Conservation (phyloP, 805 yeast genomes). For the Saccharomycopsis sp. region DNA sequence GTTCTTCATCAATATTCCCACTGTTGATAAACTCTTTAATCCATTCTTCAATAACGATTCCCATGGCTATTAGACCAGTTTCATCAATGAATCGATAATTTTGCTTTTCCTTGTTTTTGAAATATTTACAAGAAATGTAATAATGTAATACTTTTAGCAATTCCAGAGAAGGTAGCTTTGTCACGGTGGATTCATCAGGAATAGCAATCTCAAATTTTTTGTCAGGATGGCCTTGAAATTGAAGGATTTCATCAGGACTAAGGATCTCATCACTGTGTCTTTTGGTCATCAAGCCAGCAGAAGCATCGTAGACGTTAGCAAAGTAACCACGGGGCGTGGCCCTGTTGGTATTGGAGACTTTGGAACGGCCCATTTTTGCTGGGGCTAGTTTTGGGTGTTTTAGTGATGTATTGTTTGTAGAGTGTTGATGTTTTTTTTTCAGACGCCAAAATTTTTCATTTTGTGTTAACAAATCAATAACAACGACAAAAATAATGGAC, state of each 20-base stretch:
- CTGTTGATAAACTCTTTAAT: constrained; percentile 7
- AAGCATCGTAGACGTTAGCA: neutral
- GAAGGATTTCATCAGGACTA: constrained; percentile 12
- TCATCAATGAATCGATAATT: constrained; percentile 9
- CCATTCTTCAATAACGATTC: constrained; percentile 14
- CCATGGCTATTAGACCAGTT: constrained; percentile 16
- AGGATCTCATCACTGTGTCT: neutral
- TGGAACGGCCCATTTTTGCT: too few species aligned
- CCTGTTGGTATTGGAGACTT: too few species aligned
- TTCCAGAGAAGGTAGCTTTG: constrained; percentile 11
- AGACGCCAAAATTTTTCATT: neutral
- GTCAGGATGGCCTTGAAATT: too few species aligned
- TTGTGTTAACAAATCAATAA: neutral
- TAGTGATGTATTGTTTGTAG: neutral
- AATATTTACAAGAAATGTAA: constrained; percentile 6
- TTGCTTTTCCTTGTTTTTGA: neutral
- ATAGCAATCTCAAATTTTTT: neutral
- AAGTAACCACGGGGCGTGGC: neutral
- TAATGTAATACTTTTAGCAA: constrained; percentile 12
- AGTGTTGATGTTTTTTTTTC: neutral
- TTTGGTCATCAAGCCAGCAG: neutral
- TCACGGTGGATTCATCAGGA: neutral
- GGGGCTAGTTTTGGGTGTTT: neutral
- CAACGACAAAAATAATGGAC: constrained; percentile 29
- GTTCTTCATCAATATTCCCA: too few species aligned